Evolutionary conservation across 352 stramenopile species (phyloP).

Genomic region (Thraustochytrium aureum): DNA sequence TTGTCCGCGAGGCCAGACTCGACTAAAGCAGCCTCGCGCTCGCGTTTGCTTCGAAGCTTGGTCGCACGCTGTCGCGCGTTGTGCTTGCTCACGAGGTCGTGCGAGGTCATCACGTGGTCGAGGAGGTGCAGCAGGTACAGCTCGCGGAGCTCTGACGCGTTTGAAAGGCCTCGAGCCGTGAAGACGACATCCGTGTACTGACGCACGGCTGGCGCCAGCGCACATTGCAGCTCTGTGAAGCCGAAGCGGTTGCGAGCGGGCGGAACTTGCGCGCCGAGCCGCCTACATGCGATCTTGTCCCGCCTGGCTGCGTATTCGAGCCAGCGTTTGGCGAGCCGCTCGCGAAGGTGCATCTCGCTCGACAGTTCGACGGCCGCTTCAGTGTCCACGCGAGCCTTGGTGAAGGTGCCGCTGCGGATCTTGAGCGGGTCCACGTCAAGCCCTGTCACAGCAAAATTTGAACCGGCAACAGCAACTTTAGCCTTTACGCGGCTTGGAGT

Average conservation of each 20-base stretch:
- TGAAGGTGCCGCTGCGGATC: background rate
- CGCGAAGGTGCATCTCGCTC: background rate
- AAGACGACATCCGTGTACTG: slow-evolving; percentile 33
- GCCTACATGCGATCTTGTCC: background rate
- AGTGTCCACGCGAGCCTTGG: background rate
- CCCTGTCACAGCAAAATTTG: background rate
- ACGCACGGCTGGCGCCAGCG: background rate
- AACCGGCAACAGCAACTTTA: background rate
- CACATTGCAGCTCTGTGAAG: slow-evolving; percentile 10
- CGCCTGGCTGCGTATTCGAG: slow-evolving; percentile 32
- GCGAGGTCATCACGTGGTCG: slow-evolving; percentile 66
- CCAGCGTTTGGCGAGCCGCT: slow-evolving; percentile 2
- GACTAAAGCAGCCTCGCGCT: background rate
- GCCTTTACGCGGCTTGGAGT: background rate
- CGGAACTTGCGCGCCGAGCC: slow-evolving; percentile 5
- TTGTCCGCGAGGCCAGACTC: background rate
- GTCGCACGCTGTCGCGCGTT: slow-evolving; percentile 56
- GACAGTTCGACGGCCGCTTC: background rate
- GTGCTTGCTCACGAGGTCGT: slow-evolving; percentile 61
- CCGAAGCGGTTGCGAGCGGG: slow-evolving; percentile 9
- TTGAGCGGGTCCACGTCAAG: background rate
- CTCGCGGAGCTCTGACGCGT: slow-evolving; percentile 41
- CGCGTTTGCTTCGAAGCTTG: slow-evolving; percentile 30
- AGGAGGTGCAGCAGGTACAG: slow-evolving; percentile 63
- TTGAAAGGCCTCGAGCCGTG: background rate